Percentiles rank a stretch among this genome's conserved stretches.
These are phyloP conservation scores for Biscogniauxia mediterranea DNA, from an alignment of 2,329 filamentous ascomycete species.

Conservation along the genomic window DNA sequence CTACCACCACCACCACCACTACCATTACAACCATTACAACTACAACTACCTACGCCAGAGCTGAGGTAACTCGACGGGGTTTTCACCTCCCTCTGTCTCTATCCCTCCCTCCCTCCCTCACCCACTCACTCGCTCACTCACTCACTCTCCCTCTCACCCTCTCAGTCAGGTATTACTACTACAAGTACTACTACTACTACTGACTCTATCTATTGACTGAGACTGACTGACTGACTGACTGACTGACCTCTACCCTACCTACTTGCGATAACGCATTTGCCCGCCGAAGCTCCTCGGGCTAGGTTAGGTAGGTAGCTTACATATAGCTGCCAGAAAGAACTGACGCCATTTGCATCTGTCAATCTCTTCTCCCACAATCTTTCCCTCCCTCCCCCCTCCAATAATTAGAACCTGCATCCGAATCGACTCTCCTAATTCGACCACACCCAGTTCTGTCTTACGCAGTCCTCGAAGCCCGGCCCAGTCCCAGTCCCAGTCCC, in stretches of 20 bases:
- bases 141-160: background rate
- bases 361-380: too few relatives aligned
- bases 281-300: background rate
- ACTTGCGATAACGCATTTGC: background rate
- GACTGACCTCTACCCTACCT: too few relatives aligned
- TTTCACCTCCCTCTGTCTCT: too few relatives aligned
- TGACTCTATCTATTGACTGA: too few relatives aligned
- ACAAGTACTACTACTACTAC: too few relatives aligned
- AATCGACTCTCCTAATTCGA: background rate
- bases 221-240: too few relatives aligned
- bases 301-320: background rate
- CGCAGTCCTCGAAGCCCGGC: background rate
- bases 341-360: background rate
- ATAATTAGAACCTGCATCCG: background rate
- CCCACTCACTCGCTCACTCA: too few relatives aligned
- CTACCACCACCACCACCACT: too few relatives aligned
- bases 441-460: background rate
- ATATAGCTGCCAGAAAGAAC: background rate
- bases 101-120: too few relatives aligned
- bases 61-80: background rate
- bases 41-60: background rate
- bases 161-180: background rate
- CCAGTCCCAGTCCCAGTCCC: constrained; percentile 9
- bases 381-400: background rate
- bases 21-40: too few relatives aligned